Conservation (phyloP, 371 early-diverging fungal genomes). For the Smittium culicis region DNA sequence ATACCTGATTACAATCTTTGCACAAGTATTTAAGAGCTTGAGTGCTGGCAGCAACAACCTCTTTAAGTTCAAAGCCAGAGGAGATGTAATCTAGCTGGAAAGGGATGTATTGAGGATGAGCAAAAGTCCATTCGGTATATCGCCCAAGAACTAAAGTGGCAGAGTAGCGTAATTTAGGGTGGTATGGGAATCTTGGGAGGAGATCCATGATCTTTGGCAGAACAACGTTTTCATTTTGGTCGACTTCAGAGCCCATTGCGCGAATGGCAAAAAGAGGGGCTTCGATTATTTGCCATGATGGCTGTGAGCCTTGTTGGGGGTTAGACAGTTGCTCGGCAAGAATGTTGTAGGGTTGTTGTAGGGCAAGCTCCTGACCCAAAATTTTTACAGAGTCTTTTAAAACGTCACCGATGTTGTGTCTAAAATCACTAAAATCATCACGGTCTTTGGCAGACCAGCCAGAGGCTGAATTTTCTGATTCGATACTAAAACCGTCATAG, state of each 20-base stretch:
- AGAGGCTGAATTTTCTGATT: constrained; percentile 13
- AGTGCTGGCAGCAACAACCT: constrained; percentile 77
- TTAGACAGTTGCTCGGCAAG: constrained; percentile 26
- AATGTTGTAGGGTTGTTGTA: constrained; percentile 48
- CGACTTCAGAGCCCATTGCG: constrained; percentile 76
- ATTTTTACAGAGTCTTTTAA: constrained; percentile 84
- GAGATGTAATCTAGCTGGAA: constrained; percentile 79
- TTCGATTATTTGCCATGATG: constrained; percentile 83
- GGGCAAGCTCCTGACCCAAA: constrained; percentile 53
- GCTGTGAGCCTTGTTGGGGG: constrained; percentile 7
- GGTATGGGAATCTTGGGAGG: constrained; percentile 65
- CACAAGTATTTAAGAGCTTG: constrained; percentile 76
- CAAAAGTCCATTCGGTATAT: constrained; percentile 82
- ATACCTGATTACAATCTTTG: constrained; percentile 72
- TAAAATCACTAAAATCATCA: constrained; percentile 87
- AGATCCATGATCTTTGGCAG: constrained; percentile 80
- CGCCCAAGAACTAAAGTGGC: constrained; percentile 89
- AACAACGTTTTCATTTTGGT: constrained; percentile 48
- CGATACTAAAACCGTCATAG: constrained; percentile 13
- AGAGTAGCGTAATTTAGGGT: constrained; percentile 85
- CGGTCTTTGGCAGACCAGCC: constrained; percentile 67
- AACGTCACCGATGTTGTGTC: constrained; percentile 92
- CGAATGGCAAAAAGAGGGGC: constrained; percentile 85
- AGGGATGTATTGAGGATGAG: constrained; percentile 72
- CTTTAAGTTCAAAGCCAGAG: constrained; percentile 71